Evolutionary conservation across 2,329 filamentous ascomycete genomes (phyloP).

Genomic region (Claviceps pusilla): DNA sequence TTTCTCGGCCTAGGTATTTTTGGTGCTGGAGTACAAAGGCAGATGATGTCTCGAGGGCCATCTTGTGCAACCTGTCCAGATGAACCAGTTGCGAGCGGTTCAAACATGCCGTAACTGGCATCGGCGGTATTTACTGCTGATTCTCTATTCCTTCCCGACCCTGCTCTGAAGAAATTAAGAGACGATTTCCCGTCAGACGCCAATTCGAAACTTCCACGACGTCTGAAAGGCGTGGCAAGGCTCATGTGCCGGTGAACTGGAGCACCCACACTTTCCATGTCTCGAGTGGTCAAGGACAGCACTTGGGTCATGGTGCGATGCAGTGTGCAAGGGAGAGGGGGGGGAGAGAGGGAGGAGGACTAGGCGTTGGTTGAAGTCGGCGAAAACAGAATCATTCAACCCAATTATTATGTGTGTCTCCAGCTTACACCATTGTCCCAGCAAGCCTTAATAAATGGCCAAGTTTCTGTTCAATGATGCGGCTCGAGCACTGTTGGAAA

Average conservation of each 20-base stretch:
- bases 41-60: constrained; percentile 30
- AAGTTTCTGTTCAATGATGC: background rate
- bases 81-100: constrained; percentile 15
- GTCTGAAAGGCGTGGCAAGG: constrained; percentile 9
- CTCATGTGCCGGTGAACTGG: constrained; percentile 10
- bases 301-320: constrained; percentile 12
- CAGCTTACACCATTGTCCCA: constrained; percentile 2
- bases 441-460: background rate
- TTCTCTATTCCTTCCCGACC: constrained; percentile 25
- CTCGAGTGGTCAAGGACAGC: constrained; percentile 11
- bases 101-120: constrained; percentile 22
- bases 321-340: background rate
- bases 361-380: constrained; percentile 2
- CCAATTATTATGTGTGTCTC: background rate
- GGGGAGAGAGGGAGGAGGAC: background rate
- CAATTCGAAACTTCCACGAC: constrained; percentile 3
- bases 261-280: constrained; percentile 11
- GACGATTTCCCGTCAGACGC: constrained; percentile 5
- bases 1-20: constrained; percentile 45
- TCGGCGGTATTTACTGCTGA: constrained; percentile 31
- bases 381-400: constrained; percentile 3
- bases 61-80: constrained; percentile 16
- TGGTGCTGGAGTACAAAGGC: constrained; percentile 40
- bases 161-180: constrained; percentile 4
- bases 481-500: background rate